Conservation (phyloP, 169 alveolate species). For the Toxoplasma gondii region DNA sequence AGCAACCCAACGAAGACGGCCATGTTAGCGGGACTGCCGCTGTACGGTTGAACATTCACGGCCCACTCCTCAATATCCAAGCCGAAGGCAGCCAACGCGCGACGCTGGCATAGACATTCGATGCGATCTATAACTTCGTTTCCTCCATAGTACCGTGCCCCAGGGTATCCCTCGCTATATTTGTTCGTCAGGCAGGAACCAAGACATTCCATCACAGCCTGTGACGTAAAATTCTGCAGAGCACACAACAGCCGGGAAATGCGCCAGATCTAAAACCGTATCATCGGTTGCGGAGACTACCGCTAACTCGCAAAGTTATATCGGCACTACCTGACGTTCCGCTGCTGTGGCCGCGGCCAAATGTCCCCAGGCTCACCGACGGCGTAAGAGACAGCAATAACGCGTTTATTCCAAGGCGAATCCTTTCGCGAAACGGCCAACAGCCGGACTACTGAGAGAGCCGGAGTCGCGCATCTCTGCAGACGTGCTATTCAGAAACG, state of each 20-base stretch:
- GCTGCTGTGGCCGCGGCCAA: neutral
- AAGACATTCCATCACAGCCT: constrained; percentile 90
- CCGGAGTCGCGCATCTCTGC: no score
- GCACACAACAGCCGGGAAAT: neutral
- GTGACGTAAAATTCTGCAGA: constrained; percentile 71
- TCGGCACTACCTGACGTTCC: neutral
- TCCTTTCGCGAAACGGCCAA: neutral
- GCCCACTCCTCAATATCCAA: constrained; percentile 96
- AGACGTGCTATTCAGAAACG: neutral
- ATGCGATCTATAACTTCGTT: constrained; percentile 88
- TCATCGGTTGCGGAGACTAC: neutral
- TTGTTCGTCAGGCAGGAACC: constrained; percentile 92
- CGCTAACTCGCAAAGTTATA: neutral
- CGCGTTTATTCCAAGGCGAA: neutral
- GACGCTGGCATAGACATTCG: constrained; percentile 87
- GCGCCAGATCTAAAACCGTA: neutral
- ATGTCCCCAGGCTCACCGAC: neutral
- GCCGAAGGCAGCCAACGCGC: constrained; percentile 95
- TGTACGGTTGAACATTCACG: constrained; percentile 96
- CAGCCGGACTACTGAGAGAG: no score
- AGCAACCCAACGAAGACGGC: constrained; percentile 95
- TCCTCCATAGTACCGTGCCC: constrained; percentile 94
- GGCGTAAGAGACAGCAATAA: neutral
- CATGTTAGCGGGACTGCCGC: constrained; percentile 97
- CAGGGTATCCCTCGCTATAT: constrained; percentile 97